A percentile compares a stretch with the other conserved stretches of the same genome.
These are phyloP conservation scores for Sanghuangporus baumii DNA, from an alignment of 1,284 basidiomycete species.

Conservation along the genomic window DNA sequence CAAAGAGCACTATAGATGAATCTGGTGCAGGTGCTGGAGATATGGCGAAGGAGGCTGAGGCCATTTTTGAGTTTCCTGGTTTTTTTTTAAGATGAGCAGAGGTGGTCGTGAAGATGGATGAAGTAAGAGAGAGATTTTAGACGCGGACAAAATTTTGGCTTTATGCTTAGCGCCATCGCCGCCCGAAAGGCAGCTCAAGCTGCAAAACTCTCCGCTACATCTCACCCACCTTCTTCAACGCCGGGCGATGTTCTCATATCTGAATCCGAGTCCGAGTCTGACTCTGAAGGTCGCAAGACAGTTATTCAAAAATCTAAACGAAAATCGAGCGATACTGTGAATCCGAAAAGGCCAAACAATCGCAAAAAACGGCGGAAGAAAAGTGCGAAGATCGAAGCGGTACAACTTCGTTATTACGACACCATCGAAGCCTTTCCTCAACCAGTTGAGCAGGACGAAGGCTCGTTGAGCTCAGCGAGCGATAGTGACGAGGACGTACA, in stretches of 20 bases:
- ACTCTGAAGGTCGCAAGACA: not conserved
- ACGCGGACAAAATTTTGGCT: not conserved
- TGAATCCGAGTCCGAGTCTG: constrained; percentile 1
- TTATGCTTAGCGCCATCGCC: constrained; percentile 18
- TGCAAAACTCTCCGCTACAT: not conserved
- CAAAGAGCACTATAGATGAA: constrained; percentile 63
- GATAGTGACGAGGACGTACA: not conserved
- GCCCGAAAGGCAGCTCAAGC: constrained; percentile 16
- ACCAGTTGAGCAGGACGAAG: not conserved
- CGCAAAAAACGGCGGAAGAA: constrained; percentile 12
- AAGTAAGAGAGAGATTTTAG: not conserved
- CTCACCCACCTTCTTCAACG: not conserved
- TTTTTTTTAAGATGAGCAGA: not conserved
- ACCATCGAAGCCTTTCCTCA: not conserved
- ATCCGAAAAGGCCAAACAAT: not conserved
- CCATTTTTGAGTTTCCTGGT: constrained; percentile 5
- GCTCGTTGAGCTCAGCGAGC: not conserved
- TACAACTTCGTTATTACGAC: constrained; percentile 3
- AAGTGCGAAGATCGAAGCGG: not conserved
- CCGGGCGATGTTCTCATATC: not conserved
- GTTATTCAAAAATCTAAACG: constrained; percentile 3
- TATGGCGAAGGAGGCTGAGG: constrained; percentile 8
- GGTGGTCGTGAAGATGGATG: not conserved
- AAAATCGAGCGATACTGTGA: not conserved
- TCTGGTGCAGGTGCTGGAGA: constrained; percentile 27